Percentiles rank a stretch among this genome's conserved stretches.
Conservation (phyloP, 345 rosid genomes). For the Dimocarpus longan region DNA sequence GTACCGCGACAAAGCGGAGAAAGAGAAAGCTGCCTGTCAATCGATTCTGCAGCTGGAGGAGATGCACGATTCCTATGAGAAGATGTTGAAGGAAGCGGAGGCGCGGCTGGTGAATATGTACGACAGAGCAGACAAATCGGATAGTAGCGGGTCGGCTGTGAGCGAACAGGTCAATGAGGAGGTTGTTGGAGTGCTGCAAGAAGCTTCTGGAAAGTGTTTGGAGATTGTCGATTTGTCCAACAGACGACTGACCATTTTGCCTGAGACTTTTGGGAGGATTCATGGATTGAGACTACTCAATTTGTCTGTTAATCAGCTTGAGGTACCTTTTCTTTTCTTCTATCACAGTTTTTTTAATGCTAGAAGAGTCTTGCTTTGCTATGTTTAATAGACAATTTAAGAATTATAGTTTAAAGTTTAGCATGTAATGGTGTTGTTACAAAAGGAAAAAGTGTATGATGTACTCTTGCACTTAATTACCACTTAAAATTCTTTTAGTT, state of each 20-base stretch:
- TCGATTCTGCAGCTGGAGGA: constrained; percentile 71
- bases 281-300: constrained; percentile 60
- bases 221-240: constrained; percentile 74
- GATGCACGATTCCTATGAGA: constrained; percentile 76
- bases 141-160: constrained; percentile 18
- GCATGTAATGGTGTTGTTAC: no score
- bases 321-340: constrained; percentile 33
- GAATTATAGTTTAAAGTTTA: no score
- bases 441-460: no score
- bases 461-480: not conserved
- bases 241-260: constrained; percentile 56
- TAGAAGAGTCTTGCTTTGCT: not conserved
- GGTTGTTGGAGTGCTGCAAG: constrained; percentile 59
- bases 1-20: constrained; percentile 56
- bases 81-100: constrained; percentile 82
- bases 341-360: not conserved
- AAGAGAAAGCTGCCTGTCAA: constrained; percentile 50
- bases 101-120: constrained; percentile 67
- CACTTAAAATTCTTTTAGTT: not conserved
- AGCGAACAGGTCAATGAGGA: constrained; percentile 51
- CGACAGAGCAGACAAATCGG: constrained; percentile 51
- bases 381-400: not conserved
- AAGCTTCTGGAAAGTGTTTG: constrained; percentile 53
- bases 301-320: constrained; percentile 71
- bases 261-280: constrained; percentile 85